A percentile compares a stretch with the other conserved stretches of the same genome.
Evolutionary conservation across 2,329 filamentous ascomycete species (phyloP).

Genomic region (Neurospora crassa): DNA sequence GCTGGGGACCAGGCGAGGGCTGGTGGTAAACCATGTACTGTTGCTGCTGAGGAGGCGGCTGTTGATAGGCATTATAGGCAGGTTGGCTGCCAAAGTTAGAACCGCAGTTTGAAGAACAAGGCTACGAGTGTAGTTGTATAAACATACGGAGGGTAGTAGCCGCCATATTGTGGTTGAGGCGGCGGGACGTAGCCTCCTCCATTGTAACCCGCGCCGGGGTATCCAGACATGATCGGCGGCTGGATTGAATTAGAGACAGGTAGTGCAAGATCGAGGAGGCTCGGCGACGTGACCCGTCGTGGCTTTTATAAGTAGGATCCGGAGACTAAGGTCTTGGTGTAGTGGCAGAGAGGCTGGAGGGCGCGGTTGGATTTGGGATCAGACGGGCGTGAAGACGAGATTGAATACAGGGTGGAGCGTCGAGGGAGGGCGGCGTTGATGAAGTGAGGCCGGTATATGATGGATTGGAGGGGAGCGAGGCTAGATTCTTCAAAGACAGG

Average conservation of each 20-base stretch:
- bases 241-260: slow-evolving; percentile 9
- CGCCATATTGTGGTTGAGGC: slow-evolving; percentile 35
- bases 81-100: slow-evolving; percentile 26
- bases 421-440: not conserved
- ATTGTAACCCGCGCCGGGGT: slow-evolving; percentile 45
- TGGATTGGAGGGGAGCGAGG: not conserved
- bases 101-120: not conserved
- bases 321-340: not conserved
- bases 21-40: slow-evolving; percentile 36
- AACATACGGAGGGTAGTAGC: slow-evolving; percentile 40
- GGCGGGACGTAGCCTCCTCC: slow-evolving; percentile 32
- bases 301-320: not conserved
- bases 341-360: not conserved
- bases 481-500: not conserved
- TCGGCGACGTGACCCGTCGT: slow-evolving; percentile 35
- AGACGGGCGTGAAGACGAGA: not conserved
- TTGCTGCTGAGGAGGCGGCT: slow-evolving; percentile 27
- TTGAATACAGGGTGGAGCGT: not conserved
- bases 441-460: not conserved
- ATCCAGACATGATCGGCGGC: slow-evolving; percentile 48
- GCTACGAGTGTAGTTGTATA: slow-evolving; percentile 5
- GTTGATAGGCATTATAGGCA: slow-evolving; percentile 39
- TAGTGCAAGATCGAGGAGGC: slow-evolving; percentile 14
- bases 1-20: slow-evolving; percentile 31
- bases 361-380: not conserved